Conservation (phyloP, 2,329 filamentous ascomycete genomes). For the Seiridium unicorne region DNA sequence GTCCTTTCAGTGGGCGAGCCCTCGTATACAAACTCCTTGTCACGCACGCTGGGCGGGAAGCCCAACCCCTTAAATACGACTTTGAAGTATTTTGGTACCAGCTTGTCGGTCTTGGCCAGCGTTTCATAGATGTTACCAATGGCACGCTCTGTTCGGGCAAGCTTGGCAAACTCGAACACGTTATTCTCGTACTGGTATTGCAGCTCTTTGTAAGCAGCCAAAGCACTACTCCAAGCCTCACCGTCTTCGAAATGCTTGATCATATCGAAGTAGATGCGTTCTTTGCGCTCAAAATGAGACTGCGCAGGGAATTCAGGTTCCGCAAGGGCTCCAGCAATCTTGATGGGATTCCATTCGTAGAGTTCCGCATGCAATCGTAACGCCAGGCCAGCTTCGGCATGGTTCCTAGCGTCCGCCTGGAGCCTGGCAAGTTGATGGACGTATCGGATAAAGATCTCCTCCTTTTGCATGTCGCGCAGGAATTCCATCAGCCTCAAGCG, state of each 20-base stretch:
- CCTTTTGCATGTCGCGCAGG: constrained; percentile 92
- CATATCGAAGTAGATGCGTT: constrained; percentile 89
- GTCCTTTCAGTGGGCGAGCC: constrained; percentile 74
- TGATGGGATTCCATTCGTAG: constrained; percentile 83
- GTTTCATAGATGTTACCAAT: constrained; percentile 92
- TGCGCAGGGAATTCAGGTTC: constrained; percentile 82
- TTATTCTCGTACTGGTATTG: constrained; percentile 89
- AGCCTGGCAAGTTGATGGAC: constrained; percentile 85
- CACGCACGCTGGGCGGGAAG: constrained; percentile 75
- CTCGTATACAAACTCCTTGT: constrained; percentile 93
- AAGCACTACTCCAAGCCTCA: constrained; percentile 87
- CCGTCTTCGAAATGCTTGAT: constrained; percentile 93
- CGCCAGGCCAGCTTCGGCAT: constrained; percentile 84
- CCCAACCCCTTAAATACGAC: constrained; percentile 87
- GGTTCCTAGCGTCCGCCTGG: constrained; percentile 73
- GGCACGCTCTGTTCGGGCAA: constrained; percentile 83
- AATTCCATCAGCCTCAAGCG: constrained; percentile 93
- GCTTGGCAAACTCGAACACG: constrained; percentile 85
- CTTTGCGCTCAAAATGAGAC: constrained; percentile 87
- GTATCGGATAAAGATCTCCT: constrained; percentile 94
- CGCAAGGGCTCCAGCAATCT: constrained; percentile 60
- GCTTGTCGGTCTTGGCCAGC: constrained; percentile 76
- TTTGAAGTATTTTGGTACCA: constrained; percentile 84
- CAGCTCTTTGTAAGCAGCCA: constrained; percentile 87
- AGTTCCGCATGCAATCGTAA: constrained; percentile 88